phyloP scores from a whole-genome alignment of 2,329 filamentous ascomycete species.

The Cladorrhinum sp. region DNA sequence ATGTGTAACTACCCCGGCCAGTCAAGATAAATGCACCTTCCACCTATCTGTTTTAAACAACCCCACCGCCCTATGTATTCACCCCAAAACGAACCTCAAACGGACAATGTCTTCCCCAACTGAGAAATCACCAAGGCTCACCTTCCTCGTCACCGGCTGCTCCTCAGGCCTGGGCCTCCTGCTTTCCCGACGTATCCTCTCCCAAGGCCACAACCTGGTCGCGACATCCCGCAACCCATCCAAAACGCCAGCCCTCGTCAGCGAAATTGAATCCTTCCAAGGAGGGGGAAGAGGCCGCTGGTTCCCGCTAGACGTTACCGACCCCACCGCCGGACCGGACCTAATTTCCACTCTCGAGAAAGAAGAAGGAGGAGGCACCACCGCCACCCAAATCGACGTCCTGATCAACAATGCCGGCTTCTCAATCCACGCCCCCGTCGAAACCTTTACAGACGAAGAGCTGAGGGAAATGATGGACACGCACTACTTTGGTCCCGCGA shows the following conservation, averaged over 20 bases:
- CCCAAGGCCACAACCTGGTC: conserved; percentile 10
- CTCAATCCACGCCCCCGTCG: background rate
- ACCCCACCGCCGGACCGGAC: background rate
- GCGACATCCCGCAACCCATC: conserved; percentile 13
- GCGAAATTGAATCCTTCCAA: background rate
- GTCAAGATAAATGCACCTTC: no score
- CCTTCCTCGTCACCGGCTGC: conserved; percentile 16
- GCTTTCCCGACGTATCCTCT: conserved; percentile 6
- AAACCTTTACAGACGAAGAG: background rate
- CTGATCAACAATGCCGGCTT: conserved; percentile 22
- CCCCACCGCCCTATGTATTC: no score
- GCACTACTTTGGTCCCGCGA: conserved; percentile 18
- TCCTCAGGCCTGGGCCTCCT: conserved; percentile 12
- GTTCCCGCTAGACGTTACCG: conserved; percentile 11
- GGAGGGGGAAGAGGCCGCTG: background rate
- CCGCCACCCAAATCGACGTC: conserved; percentile 16
- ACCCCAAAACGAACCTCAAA: no score
- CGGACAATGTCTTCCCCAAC: no score
- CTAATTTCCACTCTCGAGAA: background rate
- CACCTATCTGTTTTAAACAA: no score
- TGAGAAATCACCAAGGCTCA: no score
- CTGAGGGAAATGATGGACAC: conserved; percentile 14
- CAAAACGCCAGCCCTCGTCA: background rate
- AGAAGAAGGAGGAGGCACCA: no score
- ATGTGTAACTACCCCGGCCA: no score